Evolutionary conservation across 495 filamentous ascomycete genomes (phyloP).

Genomic region (Clavariopsis aquatica): DNA sequence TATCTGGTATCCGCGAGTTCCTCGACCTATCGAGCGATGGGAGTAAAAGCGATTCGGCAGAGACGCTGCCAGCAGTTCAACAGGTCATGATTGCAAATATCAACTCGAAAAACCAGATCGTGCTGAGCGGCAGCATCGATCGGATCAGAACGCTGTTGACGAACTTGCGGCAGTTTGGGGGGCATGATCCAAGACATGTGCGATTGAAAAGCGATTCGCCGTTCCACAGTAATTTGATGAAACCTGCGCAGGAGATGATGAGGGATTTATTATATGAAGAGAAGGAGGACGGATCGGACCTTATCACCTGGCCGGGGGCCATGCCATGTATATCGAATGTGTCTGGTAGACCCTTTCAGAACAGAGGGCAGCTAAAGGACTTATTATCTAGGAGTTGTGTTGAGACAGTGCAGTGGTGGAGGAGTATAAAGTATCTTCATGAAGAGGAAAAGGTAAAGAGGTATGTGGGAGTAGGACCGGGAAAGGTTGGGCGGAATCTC

Average conservation of each 20-base stretch:
- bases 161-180: slow-evolving; percentile 87
- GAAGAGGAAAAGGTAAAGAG: slow-evolving; percentile 78
- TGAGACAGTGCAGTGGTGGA: slow-evolving; percentile 93
- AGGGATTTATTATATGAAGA: slow-evolving; percentile 57
- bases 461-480: slow-evolving; percentile 93
- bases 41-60: slow-evolving; percentile 64
- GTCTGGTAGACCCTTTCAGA: slow-evolving; percentile 72
- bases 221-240: slow-evolving; percentile 93
- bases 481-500: slow-evolving; percentile 89
- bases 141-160: slow-evolving; percentile 82
- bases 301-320: slow-evolving; percentile 68
- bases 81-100: slow-evolving; percentile 92
- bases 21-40: slow-evolving; percentile 66
- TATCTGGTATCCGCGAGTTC: slow-evolving; percentile 77
- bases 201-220: slow-evolving; percentile 84
- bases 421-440: slow-evolving; percentile 85
- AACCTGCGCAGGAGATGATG: slow-evolving; percentile 75
- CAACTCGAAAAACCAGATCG: slow-evolving; percentile 95
- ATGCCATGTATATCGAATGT: slow-evolving; percentile 87
- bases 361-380: slow-evolving; percentile 70
- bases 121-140: slow-evolving; percentile 84
- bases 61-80: slow-evolving; percentile 70
- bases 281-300: slow-evolving; percentile 51
- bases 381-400: slow-evolving; percentile 75
- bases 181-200: slow-evolving; percentile 89